Base-by-base conservation (phyloP, 257 asterid genomes). In the Dorcoceras hygrometricum region DNA sequence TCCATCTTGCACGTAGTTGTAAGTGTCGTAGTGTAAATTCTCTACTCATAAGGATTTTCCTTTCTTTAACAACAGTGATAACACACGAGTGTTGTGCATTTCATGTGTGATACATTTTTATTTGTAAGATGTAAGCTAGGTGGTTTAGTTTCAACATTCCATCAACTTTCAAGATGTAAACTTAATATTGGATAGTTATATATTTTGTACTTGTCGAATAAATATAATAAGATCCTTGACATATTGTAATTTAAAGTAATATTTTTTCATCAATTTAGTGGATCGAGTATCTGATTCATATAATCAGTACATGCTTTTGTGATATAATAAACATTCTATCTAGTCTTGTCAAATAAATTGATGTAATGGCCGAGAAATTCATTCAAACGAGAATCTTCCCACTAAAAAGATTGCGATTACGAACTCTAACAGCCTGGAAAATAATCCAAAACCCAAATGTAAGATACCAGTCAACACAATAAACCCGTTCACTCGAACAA, bases 1-100 rank as follows among this genome's bases (percentile, higher is more conserved):
- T 29, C 20, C 70, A n/a, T 61, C 18, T 20, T 7, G 36, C 14
- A 12, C 14, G 0, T 39, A 25, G 12, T 28, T 28, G 18, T 10
- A 70, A 23, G 23, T 46, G 67, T 23, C 23, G 62, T 60, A 25
- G 9, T 70, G 63, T 66, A 71, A 6, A 56, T 66, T 63, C 4
- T 62, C 26, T 22, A 16, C 54, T 18, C 16, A 8, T 16, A 0
- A 46, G 1, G 20, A 14, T 18, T 46, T 46, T 46, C 22, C 22
- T 46, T 46, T 46, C 54, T 46, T 46, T 0, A 14, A 11, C 46
- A 36, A 8, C 46, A n/a, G n/a, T n/a, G n/a, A 36, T 36, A 36
- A 43, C 16, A 43, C 53, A 43, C 1, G 6, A 36, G 53, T 43
- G 5, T 16, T 14, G 16, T 16, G 20, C 1, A 43, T 43, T 43